phyloP scores from a whole-genome alignment of 2,329 filamentous ascomycete genomes.

The Davidsoniella neocaledoniae region DNA sequence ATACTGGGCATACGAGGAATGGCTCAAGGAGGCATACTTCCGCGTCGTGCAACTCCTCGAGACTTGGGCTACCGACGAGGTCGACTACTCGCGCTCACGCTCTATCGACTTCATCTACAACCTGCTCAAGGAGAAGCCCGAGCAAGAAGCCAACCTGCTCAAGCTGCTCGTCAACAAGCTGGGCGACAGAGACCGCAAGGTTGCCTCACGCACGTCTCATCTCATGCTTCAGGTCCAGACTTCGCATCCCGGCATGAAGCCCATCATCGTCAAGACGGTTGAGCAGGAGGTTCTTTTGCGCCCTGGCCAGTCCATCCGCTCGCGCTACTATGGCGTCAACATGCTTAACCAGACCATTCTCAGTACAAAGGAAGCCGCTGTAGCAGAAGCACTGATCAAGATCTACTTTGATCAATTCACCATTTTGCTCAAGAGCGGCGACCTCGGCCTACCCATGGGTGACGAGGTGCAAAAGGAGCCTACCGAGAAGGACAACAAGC shows the following conservation, averaged over 20 bases:
- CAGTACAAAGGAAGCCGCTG: conserved; percentile 62
- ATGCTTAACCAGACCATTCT: conserved; percentile 94
- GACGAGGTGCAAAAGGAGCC: conserved; percentile 19
- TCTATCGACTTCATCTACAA: conserved; percentile 86
- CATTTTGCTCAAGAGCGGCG: conserved; percentile 51
- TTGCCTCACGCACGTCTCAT: conserved; percentile 84
- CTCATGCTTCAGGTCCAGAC: conserved; percentile 81
- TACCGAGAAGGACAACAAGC: conserved; percentile 20
- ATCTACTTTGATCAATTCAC: conserved; percentile 91
- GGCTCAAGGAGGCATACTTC: conserved; percentile 88
- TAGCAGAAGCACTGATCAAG: conserved; percentile 65
- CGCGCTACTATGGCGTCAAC: conserved; percentile 91
- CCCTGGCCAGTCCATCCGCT: conserved; percentile 70
- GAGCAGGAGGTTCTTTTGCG: conserved; percentile 80
- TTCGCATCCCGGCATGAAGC: conserved; percentile 85
- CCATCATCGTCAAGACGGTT: conserved; percentile 65
- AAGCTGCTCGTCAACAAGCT: conserved; percentile 90
- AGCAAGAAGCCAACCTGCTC: conserved; percentile 89
- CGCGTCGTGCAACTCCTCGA: conserved; percentile 84
- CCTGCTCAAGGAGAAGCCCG: conserved; percentile 83
- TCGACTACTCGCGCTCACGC: conserved; percentile 77
- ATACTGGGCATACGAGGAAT: conserved; percentile 84
- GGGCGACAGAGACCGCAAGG: conserved; percentile 87
- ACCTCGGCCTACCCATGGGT: conserved; percentile 24
- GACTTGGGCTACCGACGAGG: conserved; percentile 84